Evolutionary conservation across 345 rosid species (phyloP).

Genomic region (Reutealis trisperma): DNA sequence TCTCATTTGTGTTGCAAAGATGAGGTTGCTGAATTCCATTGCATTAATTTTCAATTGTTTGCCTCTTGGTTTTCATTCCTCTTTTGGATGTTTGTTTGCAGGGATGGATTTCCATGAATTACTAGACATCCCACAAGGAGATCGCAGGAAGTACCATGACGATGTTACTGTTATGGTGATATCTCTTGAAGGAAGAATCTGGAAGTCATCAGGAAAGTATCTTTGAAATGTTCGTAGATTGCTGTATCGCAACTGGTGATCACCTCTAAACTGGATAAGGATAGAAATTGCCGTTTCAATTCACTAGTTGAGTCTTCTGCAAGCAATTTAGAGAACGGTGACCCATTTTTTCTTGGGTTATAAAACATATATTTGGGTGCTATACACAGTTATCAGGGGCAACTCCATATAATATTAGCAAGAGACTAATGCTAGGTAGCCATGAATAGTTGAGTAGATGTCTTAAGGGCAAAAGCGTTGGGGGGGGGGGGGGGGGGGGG

Average conservation of each 20-base stretch:
- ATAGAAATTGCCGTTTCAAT: slow-evolving; percentile 12
- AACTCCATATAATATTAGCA: slow-evolving; percentile 24
- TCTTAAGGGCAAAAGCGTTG: slow-evolving; percentile 28
- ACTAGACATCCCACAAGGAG: slow-evolving; percentile 95
- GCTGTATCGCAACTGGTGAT: not conserved
- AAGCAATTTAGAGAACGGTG: slow-evolving; percentile 17
- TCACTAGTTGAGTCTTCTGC: slow-evolving; percentile 10
- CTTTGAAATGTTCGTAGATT: slow-evolving; percentile 39
- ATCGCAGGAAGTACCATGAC: slow-evolving; percentile 91
- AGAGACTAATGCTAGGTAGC: slow-evolving; percentile 40
- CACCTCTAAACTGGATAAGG: not conserved
- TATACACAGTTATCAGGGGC: slow-evolving; percentile 26
- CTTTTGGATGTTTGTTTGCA: slow-evolving; percentile 30
- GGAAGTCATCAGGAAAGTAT: slow-evolving; percentile 99
- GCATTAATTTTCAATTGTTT: not conserved
- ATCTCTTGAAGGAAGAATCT: slow-evolving; percentile 95
- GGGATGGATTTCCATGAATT: slow-evolving; percentile 93
- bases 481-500: not conserved
- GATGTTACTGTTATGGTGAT: slow-evolving; percentile 95
- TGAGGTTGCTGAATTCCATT: not conserved
- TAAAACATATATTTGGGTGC: slow-evolving; percentile 11
- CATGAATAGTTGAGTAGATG: slow-evolving; percentile 35
- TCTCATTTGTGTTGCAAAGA: not conserved
- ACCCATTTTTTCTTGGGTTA: slow-evolving; percentile 15
- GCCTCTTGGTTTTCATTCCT: slow-evolving; percentile 1